phyloP scores from a whole-genome alignment of 768 basidiomycete species.

The Phlebiopsis flavidoalba region DNA sequence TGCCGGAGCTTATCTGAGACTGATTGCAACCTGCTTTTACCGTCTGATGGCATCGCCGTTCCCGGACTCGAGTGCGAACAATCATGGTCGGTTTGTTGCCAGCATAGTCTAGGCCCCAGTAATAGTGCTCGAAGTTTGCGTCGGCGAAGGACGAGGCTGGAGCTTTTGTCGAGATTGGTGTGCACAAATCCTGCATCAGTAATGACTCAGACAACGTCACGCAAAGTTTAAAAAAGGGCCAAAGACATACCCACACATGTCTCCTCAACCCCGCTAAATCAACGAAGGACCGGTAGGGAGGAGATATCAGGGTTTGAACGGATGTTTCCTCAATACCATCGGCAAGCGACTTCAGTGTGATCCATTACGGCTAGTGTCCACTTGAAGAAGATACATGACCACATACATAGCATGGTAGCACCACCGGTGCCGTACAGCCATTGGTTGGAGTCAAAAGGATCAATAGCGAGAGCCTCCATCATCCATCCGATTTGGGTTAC shows the following conservation, averaged over 20 bases:
- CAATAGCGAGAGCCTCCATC: slow-evolving; percentile 63
- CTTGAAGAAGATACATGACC: slow-evolving; percentile 22
- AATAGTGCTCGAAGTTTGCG: slow-evolving; percentile 41
- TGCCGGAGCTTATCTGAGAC: slow-evolving; percentile 48
- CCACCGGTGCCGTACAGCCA: slow-evolving; percentile 69
- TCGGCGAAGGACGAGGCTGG: slow-evolving; percentile 32
- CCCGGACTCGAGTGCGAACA: slow-evolving; percentile 51
- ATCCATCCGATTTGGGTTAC: slow-evolving; percentile 63
- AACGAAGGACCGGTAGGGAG: slow-evolving; percentile 53
- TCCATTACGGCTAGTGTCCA: slow-evolving; percentile 57
- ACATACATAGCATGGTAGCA: slow-evolving; percentile 43
- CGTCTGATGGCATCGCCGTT: slow-evolving; percentile 31
- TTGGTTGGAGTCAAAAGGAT: slow-evolving; percentile 66
- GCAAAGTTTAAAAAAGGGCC: not conserved
- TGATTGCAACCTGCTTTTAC: slow-evolving; percentile 50
- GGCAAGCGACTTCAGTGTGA: slow-evolving; percentile 54
- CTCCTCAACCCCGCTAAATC: slow-evolving; percentile 51
- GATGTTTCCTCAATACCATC: slow-evolving; percentile 65
- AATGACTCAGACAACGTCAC: not conserved
- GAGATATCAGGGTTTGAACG: slow-evolving; percentile 53
- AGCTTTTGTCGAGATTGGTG: slow-evolving; percentile 33
- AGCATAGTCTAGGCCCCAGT: slow-evolving; percentile 48
- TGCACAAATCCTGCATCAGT: slow-evolving; percentile 43
- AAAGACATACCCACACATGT: slow-evolving; percentile 41
- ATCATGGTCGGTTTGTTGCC: slow-evolving; percentile 45